A percentile compares a stretch with the other conserved stretches of the same genome.
phyloP scores from a whole-genome alignment of 495 filamentous ascomycete genomes.

The Penicillium pancosmium region DNA sequence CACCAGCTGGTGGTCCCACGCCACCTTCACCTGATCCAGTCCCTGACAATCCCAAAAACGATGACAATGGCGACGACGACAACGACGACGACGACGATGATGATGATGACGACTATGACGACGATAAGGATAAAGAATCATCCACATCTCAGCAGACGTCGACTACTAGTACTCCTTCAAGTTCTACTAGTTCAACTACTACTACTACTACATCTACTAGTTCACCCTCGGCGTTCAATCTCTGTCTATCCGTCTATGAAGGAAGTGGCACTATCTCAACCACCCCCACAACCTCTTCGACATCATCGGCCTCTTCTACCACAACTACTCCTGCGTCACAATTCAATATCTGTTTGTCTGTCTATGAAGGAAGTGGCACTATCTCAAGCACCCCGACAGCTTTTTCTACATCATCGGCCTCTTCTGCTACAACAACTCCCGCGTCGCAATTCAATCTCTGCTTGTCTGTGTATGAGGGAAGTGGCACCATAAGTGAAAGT shows the following conservation, averaged over 20 bases:
- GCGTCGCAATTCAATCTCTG: background rate
- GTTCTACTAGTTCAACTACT: background rate
- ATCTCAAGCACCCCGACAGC: background rate
- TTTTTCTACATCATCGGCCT: background rate
- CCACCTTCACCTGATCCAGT: background rate
- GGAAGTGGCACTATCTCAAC: background rate
- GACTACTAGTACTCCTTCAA: background rate
- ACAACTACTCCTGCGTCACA: background rate
- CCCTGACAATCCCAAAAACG: background rate
- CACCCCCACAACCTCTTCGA: background rate
- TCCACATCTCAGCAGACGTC: background rate
- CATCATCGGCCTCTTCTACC: background rate
- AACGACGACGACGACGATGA: background rate
- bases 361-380: background rate
- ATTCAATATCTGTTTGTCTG: background rate
- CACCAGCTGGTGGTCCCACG: background rate
- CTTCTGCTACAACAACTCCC: background rate
- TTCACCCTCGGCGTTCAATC: background rate
- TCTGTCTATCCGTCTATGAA: background rate
- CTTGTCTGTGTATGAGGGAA: background rate
- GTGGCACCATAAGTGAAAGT: background rate
- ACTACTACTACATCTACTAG: background rate
- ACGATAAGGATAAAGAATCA: background rate
- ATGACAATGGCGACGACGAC: background rate
- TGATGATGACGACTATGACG: background rate